Conservation (phyloP, 768 basidiomycete species). For the Tephrocybe sp. region DNA sequence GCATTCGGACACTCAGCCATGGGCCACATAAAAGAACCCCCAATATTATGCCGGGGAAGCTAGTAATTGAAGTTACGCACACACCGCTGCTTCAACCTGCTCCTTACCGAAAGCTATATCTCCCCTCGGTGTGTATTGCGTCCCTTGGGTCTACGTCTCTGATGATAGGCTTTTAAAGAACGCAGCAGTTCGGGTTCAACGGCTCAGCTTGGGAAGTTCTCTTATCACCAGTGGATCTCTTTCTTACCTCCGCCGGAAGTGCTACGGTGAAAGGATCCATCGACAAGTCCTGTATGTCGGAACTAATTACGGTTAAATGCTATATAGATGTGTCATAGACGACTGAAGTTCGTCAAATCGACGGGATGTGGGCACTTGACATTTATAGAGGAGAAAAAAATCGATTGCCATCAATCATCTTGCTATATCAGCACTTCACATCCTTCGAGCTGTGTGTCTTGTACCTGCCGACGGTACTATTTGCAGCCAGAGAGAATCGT, state of each 20-base stretch:
- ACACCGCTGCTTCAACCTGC: neutral
- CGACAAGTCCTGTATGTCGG: constrained; percentile 24
- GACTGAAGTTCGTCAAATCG: constrained; percentile 51
- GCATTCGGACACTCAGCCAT: constrained; percentile 16
- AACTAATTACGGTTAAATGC: constrained; percentile 18
- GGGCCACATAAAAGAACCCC: constrained; percentile 25
- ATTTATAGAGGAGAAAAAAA: constrained; percentile 38
- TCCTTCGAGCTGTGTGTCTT: constrained; percentile 43
- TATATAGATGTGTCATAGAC: constrained; percentile 62
- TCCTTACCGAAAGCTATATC: neutral
- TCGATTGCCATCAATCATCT: constrained; percentile 49
- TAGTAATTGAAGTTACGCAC: too few relatives aligned
- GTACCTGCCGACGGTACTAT: constrained; percentile 59
- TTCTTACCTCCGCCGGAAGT: constrained; percentile 61
- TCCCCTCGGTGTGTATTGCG: too few relatives aligned
- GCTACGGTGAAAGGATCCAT: constrained; percentile 25
- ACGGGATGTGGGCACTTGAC: constrained; percentile 56
- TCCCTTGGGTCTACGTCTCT: neutral
- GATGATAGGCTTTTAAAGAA: constrained; percentile 22
- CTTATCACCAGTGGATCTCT: constrained; percentile 31
- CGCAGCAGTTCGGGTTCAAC: constrained; percentile 30
- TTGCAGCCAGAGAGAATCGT: constrained; percentile 56
- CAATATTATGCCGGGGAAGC: neutral
- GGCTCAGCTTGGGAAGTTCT: constrained; percentile 29
- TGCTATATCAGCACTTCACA: constrained; percentile 55